Conservation (phyloP, 2,329 filamentous ascomycete genomes). For the Ophiostoma novo-ulmi region DNA sequence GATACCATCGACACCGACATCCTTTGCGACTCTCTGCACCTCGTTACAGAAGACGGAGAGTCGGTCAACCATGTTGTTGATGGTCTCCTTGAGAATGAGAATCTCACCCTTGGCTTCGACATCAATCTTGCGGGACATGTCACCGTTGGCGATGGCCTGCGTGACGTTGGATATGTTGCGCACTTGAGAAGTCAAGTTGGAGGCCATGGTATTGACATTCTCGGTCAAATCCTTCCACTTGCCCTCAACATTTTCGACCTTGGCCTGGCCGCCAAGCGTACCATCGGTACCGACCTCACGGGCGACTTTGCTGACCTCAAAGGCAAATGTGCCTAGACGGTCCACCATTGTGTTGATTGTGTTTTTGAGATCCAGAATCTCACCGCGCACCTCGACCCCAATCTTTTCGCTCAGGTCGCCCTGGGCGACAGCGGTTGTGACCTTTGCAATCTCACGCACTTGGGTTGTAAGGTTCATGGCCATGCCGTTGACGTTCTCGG, state of each 20-base stretch:
- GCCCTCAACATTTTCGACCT: slow-evolving; percentile 90
- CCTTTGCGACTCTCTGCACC: slow-evolving; percentile 89
- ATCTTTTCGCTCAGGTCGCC: slow-evolving; percentile 96
- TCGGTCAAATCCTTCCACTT: slow-evolving; percentile 98
- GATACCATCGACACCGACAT: slow-evolving; percentile 95
- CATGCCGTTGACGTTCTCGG: slow-evolving; percentile 96
- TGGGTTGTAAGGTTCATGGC: slow-evolving; percentile 97
- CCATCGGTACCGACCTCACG: slow-evolving; percentile 95
- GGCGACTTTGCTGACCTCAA: slow-evolving; percentile 92
- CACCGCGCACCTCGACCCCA: slow-evolving; percentile 84
- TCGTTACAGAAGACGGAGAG: slow-evolving; percentile 94
- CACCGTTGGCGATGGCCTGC: slow-evolving; percentile 89
- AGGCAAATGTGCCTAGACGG: slow-evolving; percentile 89
- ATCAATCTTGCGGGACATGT: slow-evolving; percentile 93
- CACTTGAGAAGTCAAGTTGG: slow-evolving; percentile 67
- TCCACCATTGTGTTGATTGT: slow-evolving; percentile 99
- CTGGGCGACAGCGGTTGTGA: slow-evolving; percentile 90
- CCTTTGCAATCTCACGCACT: slow-evolving; percentile 94
- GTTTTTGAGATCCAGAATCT: slow-evolving; percentile 91
- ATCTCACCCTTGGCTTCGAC: slow-evolving; percentile 95
- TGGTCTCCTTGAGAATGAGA: slow-evolving; percentile 86
- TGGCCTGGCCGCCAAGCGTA: slow-evolving; percentile 85
- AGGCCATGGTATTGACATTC: slow-evolving; percentile 75
- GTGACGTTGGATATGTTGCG: slow-evolving; percentile 91
- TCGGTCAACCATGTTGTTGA: slow-evolving; percentile 97